Evolutionary conservation across 495 filamentous ascomycete species (phyloP).

Genomic region (Penicillium egyptiacum): DNA sequence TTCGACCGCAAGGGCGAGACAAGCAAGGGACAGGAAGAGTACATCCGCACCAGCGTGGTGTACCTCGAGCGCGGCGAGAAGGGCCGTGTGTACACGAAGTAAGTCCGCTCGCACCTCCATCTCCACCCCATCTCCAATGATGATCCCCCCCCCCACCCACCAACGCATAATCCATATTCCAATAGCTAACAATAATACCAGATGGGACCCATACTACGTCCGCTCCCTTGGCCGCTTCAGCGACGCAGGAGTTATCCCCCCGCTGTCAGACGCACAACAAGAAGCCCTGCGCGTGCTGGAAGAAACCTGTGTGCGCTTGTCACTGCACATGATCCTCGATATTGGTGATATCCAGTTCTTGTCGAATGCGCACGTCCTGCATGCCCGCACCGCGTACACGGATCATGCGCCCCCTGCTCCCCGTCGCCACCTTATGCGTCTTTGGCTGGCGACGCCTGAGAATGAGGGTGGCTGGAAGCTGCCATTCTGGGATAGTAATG

Average conservation of each 20-base stretch:
- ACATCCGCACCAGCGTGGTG: constrained; percentile 69
- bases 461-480: constrained; percentile 81
- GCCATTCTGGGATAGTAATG: constrained; percentile 74
- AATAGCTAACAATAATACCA: constrained; percentile 32
- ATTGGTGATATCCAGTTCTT: constrained; percentile 81
- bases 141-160: too few relatives aligned
- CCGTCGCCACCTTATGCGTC: constrained; percentile 73
- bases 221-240: constrained; percentile 66
- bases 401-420: constrained; percentile 65
- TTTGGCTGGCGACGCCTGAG: constrained; percentile 83
- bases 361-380: constrained; percentile 66
- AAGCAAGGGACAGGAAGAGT: constrained; percentile 70
- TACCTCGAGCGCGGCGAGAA: constrained; percentile 64
- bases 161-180: neutral
- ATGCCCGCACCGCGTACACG: constrained; percentile 65
- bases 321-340: constrained; percentile 75
- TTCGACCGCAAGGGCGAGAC: constrained; percentile 92
- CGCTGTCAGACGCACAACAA: constrained; percentile 60
- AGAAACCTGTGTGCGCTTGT: constrained; percentile 60
- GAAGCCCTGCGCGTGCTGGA: constrained; percentile 67
- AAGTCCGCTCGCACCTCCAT: constrained; percentile 7
- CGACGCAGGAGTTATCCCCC: constrained; percentile 63
- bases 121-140: too few relatives aligned
- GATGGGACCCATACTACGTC: constrained; percentile 82
- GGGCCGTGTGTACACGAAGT: constrained; percentile 57